Base-by-base conservation (phyloP, 1,284 basidiomycete genomes). In the Pseudozyma tsukubaensis region DNA sequence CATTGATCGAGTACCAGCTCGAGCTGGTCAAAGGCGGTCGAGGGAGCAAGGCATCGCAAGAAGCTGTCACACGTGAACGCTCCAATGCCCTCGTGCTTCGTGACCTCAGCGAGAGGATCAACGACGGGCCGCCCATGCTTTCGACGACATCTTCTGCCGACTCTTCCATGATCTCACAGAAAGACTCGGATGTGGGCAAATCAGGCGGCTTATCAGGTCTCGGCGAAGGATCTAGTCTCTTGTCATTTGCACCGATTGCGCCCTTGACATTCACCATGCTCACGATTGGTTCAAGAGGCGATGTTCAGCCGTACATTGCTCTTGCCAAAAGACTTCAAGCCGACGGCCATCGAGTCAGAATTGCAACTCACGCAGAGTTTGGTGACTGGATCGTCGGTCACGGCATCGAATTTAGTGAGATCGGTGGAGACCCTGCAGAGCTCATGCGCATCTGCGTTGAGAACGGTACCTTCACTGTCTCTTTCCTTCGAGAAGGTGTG, bases 401-500 rank as follows among this genome's bases (percentile, higher is more conserved):
- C 51, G 94, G 93, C 4, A 96, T 99, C 77, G 94, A 94, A 79
- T 98, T 93, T 84, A 91, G 91, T 10, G 92, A 90, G 78, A 93
- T 98, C 29, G 96, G 96, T 16, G 96, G 97, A 18, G 97, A 99
- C 84, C 96, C 96, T 4, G 94, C 95, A 2, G 95, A 97, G 85
- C 87, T 99, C 55, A 90, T 90, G 89, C 73, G 82, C 45, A 82
- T 84, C 69, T 78, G 72, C 67, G 79, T 78, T 16, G 82, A 82
- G 56, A 76, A 83, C 29, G 94, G 97, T 64, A 97, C 92, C 72
- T 98, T 98, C 83, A 97, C 96, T 0, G 91, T 97, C 35, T 90
- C 94, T 0, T 98, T 98, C 86, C 86, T 97, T 80, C 94, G 91
- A 82, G 96, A 98, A 83, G 92, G 91, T 12, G 85, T 98, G 50